Base-by-base conservation (phyloP, 495 filamentous ascomycete genomes). In the Durotheca rogersii region DNA sequence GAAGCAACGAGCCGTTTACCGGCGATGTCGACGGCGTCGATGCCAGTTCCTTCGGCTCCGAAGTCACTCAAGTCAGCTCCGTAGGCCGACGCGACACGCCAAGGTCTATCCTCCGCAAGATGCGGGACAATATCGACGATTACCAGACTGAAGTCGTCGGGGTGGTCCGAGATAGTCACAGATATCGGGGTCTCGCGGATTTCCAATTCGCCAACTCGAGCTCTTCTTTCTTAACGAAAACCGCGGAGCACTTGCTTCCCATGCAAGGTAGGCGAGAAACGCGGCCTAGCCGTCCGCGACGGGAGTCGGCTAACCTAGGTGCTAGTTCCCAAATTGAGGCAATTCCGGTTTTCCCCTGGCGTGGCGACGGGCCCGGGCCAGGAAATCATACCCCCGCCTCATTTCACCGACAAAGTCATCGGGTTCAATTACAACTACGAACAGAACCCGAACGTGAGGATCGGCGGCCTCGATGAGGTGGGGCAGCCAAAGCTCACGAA, bases 371-470 rank as follows among this genome's bases (percentile, higher is more conserved):
- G 70, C 3, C 64, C 58, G 19, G 75, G 82, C 41, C 79, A 80
- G 25, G 87, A 91, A 55, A 77, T 95, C 40, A 80, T 91, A 20
- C 89, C 89, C 11, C 88, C 93, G 0, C 87, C 92, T 0, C 76
- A 75, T 7, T 88, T 93, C 64, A 84, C 81, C 25, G 77, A 81
- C 43, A 77, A 78, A 35, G 72, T 75, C 6, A 65, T 89, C 29
- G 86, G 86, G 7, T 89, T 89, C 69, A 82, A 81, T 53, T 87
- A 85, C 66, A 67, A 66, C 47, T 81, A 76, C 51, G 67, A 73
- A 18, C 78, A 81, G 35, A 81, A 81, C 36, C 71, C 72, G 0
- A 72, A 73, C 46, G 72, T 77, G 10, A 67, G 70, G 32, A 65
- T 75, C 18, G 61, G 72, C 41, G 62, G 59, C 12, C 43, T 42